Conservation (phyloP, 208 protist genomes). For the Jaenimonas drosophilae region DNA sequence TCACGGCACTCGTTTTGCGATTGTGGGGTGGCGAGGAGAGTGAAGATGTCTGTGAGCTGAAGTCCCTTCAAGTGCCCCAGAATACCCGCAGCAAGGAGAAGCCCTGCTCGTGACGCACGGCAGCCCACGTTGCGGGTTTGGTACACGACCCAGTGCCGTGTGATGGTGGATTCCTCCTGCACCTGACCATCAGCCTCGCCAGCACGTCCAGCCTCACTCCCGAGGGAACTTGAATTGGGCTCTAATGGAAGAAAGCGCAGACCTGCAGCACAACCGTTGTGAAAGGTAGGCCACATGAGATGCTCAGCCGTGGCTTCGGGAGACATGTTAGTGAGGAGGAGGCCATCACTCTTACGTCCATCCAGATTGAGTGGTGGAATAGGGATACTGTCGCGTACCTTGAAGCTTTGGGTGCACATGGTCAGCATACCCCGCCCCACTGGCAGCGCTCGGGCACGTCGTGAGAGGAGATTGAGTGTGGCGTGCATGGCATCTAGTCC, state of each 20-base stretch:
- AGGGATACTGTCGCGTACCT: constrained; percentile 66
- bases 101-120: constrained; percentile 43
- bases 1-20: constrained; percentile 58
- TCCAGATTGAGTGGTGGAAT: constrained; percentile 57
- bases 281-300: constrained; percentile 70
- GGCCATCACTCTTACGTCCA: constrained; percentile 55
- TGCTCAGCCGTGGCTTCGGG: constrained; percentile 20
- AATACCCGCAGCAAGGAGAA: constrained; percentile 69
- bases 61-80: constrained; percentile 67
- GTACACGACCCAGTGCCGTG: constrained; percentile 80
- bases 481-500: constrained; percentile 36
- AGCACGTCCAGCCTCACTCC: neutral
- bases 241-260: constrained; percentile 67
- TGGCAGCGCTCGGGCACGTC: constrained; percentile 37
- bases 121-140: constrained; percentile 63
- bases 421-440: constrained; percentile 78
- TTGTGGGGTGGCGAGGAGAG: constrained; percentile 57
- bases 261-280: constrained; percentile 80
- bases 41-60: constrained; percentile 83
- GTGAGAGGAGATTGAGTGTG: constrained; percentile 31
- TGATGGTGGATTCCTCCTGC: constrained; percentile 30
- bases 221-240: neutral
- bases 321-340: constrained; percentile 42
- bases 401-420: constrained; percentile 74
- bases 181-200: neutral